phyloP scores from a whole-genome alignment of 140 eudicot genomes.

The Bidens hawaiensis region DNA sequence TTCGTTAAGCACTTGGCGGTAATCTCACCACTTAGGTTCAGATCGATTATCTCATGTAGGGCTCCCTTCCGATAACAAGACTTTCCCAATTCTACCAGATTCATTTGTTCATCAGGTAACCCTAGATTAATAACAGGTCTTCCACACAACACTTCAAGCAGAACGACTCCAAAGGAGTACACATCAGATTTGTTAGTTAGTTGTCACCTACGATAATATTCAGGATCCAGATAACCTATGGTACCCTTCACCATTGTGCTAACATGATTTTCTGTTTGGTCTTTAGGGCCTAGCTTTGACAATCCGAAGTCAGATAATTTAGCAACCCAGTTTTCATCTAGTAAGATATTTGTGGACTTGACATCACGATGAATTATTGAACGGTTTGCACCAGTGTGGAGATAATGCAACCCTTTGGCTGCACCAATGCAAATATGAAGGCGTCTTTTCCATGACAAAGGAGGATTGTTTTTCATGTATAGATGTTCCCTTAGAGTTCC shows the following conservation, averaged over 20 bases:
- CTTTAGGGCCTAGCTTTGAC: constrained; percentile 42
- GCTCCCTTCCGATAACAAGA: constrained; percentile 19
- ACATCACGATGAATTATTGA: constrained; percentile 55
- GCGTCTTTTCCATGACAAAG: too few species aligned
- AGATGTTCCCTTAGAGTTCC: constrained; percentile 26
- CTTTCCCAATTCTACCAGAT: constrained; percentile 42
- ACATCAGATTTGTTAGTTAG: constrained; percentile 46
- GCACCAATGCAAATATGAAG: too few species aligned
- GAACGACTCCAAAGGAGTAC: constrained; percentile 54
- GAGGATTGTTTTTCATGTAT: not conserved
- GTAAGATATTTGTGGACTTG: constrained; percentile 50
- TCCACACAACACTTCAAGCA: constrained; percentile 50
- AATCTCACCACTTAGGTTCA: constrained; percentile 23
- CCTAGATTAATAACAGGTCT: constrained; percentile 30
- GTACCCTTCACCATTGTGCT: constrained; percentile 55
- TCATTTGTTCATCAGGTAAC: constrained; percentile 22
- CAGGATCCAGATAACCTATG: constrained; percentile 50
- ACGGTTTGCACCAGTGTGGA: constrained; percentile 21
- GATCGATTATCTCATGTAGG: constrained; percentile 31
- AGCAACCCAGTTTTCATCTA: constrained; percentile 52
- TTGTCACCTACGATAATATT: constrained; percentile 23
- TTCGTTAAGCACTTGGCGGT: constrained; percentile 34
- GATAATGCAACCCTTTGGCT: too few species aligned
- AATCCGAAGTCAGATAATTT: constrained; percentile 61
- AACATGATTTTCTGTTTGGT: constrained; percentile 28